phyloP scores from a whole-genome alignment of 805 yeast genomes.

The Ogataea neopini region DNA sequence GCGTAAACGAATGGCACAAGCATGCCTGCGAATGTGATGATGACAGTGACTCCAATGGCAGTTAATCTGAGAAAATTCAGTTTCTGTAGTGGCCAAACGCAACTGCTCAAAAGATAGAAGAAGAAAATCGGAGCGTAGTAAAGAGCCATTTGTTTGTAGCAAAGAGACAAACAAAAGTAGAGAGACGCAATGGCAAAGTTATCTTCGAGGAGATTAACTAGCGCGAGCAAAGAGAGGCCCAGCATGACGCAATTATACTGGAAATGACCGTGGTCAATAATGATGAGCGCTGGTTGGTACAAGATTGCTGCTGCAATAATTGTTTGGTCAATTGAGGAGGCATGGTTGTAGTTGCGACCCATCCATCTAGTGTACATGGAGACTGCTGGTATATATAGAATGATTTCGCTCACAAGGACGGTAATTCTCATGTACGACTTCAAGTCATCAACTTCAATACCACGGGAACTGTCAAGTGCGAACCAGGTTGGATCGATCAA shows the following conservation, averaged over 20 bases:
- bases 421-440: constrained; percentile 86
- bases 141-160: constrained; percentile 94
- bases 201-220: constrained; percentile 64
- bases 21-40: constrained; percentile 49
- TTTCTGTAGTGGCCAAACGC: constrained; percentile 33
- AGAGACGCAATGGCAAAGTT: constrained; percentile 68
- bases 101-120: constrained; percentile 66
- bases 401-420: constrained; percentile 70
- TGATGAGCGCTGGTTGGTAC: constrained; percentile 76
- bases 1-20: constrained; percentile 61
- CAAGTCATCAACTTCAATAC: constrained; percentile 63
- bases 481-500: constrained; percentile 74
- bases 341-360: constrained; percentile 52
- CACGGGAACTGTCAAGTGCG: constrained; percentile 68
- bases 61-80: constrained; percentile 60
- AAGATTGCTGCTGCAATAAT: constrained; percentile 76
- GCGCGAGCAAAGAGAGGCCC: constrained; percentile 72
- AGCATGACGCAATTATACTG: constrained; percentile 95
- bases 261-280: constrained; percentile 96
- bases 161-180: constrained; percentile 73
- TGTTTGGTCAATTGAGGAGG: constrained; percentile 71
- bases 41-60: constrained; percentile 63
- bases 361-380: constrained; percentile 68
- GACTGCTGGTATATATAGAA: constrained; percentile 79
- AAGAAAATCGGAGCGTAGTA: constrained; percentile 91